Conservation (phyloP, 495 filamentous ascomycete species). For the Penicilliopsis zonata region DNA sequence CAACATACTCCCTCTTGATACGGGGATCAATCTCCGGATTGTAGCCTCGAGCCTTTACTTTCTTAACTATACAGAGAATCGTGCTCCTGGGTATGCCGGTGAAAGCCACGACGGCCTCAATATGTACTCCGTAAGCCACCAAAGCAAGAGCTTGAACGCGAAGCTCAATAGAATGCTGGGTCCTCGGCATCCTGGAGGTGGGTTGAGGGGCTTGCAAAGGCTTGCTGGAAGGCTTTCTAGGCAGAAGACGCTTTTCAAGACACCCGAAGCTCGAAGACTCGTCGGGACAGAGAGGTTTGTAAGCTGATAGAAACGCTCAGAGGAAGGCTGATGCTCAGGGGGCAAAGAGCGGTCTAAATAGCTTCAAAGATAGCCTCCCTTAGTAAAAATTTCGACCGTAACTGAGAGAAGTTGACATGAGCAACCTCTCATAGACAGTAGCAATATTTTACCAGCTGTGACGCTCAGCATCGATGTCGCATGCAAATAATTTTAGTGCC, state of each 20-base stretch:
- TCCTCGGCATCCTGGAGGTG: neutral
- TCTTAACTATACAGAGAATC: neutral
- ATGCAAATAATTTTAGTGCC: too few relatives aligned
- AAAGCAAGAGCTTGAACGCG: slow-evolving; percentile 2
- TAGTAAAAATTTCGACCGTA: too few relatives aligned
- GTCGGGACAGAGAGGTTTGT: too few relatives aligned
- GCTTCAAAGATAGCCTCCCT: too few relatives aligned
- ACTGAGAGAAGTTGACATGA: too few relatives aligned
- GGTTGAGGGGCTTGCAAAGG: neutral
- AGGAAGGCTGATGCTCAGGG: too few relatives aligned
- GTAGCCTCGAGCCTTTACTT: neutral
- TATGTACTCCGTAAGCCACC: neutral
- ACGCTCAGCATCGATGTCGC: too few relatives aligned
- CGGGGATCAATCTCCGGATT: neutral
- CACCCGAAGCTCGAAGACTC: too few relatives aligned
- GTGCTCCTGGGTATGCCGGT: neutral
- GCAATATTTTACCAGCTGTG: too few relatives aligned
- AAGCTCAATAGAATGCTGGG: neutral
- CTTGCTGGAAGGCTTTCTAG: neutral
- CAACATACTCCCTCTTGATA: slow-evolving; percentile 1
- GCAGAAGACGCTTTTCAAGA: neutral
- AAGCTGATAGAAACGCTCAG: too few relatives aligned
- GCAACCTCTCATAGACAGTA: too few relatives aligned
- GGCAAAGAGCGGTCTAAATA: neutral
- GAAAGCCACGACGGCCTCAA: neutral